Conservation (phyloP, 2,329 filamentous ascomycete genomes). For the Aspergillus japonicus region DNA sequence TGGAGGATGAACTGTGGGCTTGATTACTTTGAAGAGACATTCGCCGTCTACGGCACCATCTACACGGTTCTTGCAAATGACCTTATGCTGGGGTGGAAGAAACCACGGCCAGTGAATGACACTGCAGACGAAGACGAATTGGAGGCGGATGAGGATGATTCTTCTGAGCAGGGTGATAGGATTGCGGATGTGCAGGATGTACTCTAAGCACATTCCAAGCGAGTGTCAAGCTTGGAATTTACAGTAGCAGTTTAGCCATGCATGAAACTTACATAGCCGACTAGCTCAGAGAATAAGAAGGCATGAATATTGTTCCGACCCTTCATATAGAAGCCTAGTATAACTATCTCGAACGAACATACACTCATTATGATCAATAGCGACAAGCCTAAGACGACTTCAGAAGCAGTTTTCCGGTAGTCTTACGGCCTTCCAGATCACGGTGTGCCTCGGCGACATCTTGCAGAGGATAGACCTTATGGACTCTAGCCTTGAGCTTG, state of each 20-base stretch:
- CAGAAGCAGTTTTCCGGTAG: constrained; percentile 78
- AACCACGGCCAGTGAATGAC: constrained; percentile 41
- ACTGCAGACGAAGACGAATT: constrained; percentile 11
- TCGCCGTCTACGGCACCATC: constrained; percentile 59
- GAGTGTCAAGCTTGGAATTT: neutral
- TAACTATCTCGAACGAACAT: no score
- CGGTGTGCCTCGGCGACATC: constrained; percentile 70
- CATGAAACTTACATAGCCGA: neutral
- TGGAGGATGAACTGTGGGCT: constrained; percentile 60
- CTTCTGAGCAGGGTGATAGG: neutral
- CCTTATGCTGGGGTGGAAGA: constrained; percentile 66
- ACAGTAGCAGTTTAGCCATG: neutral
- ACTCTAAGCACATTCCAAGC: neutral
- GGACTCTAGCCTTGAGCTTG: constrained; percentile 69
- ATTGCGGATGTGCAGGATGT: neutral
- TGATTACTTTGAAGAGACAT: constrained; percentile 62
- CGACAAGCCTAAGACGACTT: constrained; percentile 55
- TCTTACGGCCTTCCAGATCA: constrained; percentile 79
- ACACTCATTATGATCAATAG: no score
- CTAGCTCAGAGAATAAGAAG: neutral
- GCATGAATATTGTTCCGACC: no score
- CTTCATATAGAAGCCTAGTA: no score
- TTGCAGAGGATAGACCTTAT: constrained; percentile 73
- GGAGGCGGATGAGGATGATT: constrained; percentile 10
- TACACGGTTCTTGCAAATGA: constrained; percentile 67